Base-by-base conservation (phyloP, 257 asterid species). In the Fraxinus cuspidata region DNA sequence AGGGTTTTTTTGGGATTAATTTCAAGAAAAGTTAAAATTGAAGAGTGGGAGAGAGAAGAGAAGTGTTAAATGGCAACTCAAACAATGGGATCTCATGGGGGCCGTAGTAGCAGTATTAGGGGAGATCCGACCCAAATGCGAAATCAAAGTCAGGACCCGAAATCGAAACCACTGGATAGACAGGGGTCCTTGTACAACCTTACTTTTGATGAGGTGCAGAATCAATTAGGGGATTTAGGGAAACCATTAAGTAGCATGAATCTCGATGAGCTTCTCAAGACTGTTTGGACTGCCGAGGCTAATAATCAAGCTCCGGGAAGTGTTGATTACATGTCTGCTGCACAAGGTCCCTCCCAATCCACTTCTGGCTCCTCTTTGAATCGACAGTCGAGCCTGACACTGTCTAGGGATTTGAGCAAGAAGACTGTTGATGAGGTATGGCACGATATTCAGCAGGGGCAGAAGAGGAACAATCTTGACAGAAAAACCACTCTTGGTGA, bases 371-470 rank as follows among this genome's bases (percentile, higher is more conserved):
- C 82, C 70, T 69, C 89, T 12, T 75, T 85, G 84, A 79, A 91
- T 84, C 85, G 80, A 19, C 88, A 90, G 78, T 79, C 92, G 0
- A 79, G 88, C 83, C 77, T 89, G 32, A 78, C 86, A 42, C 80
- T 90, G 25, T 83, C 96, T 1, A 76, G 77, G 85, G 94, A 95
- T 90, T 89, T 95, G 23, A 92, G 96, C 85, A 89, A 88, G 80
- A 92, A 86, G 88, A 95, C 99, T 7, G 99, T 95, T 56, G 94
- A 95, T 77, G 96, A 95, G 87, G 97, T 95, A 82, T 95, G 99
- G 99, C 94, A 87, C 72, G 96, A 85, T 71, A 95, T 95, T 76
- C 96, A 92, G 86, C 87, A 83, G 77, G 97, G 87, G 80, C 89
- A 88, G 72, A 83, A 82, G 35, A 81, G 82, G 81, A 78, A 83